These are phyloP conservation scores for Moricandia moricandioides DNA, from an alignment of 345 rosid species.

Conservation along the genomic window DNA sequence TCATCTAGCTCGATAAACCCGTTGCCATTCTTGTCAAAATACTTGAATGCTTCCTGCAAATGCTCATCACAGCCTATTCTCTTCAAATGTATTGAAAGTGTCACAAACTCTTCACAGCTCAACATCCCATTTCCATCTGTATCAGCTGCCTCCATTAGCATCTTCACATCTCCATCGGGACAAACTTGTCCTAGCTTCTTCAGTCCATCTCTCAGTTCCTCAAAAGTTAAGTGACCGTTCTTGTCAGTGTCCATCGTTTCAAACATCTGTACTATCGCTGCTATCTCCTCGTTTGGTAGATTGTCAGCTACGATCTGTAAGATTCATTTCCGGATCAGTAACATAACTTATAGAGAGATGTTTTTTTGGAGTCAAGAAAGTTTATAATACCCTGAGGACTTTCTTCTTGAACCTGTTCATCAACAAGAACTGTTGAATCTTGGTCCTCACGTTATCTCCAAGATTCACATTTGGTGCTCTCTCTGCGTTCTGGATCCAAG, in stretches of 20 bases:
- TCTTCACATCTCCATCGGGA: constrained; percentile 65
- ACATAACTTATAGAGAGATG: background rate
- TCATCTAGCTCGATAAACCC: constrained; percentile 80
- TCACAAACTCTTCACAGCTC: constrained; percentile 75
- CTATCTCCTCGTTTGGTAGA: constrained; percentile 67
- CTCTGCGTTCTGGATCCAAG: constrained; percentile 69
- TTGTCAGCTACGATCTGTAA: constrained; percentile 76
- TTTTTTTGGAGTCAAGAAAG: background rate
- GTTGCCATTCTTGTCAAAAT: constrained; percentile 63
- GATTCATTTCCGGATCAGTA: background rate
- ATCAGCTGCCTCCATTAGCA: constrained; percentile 86
- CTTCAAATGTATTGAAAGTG: constrained; percentile 69
- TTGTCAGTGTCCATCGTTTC: constrained; percentile 77
- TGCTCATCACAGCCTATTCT: constrained; percentile 66
- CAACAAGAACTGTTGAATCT: constrained; percentile 79
- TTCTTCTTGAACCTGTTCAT: constrained; percentile 95
- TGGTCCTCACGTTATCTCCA: constrained; percentile 72
- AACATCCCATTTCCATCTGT: constrained; percentile 67
- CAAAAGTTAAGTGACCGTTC: constrained; percentile 67
- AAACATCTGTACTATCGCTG: constrained; percentile 53
- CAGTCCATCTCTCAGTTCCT: constrained; percentile 76
- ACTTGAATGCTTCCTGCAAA: constrained; percentile 56
- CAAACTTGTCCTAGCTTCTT: constrained; percentile 53
- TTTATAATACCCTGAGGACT: constrained; percentile 53
- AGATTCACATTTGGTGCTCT: constrained; percentile 61